These are phyloP conservation scores for Houttuynia cordata DNA, from an alignment of 164 flowering plant genomes.

Conservation along the genomic window DNA sequence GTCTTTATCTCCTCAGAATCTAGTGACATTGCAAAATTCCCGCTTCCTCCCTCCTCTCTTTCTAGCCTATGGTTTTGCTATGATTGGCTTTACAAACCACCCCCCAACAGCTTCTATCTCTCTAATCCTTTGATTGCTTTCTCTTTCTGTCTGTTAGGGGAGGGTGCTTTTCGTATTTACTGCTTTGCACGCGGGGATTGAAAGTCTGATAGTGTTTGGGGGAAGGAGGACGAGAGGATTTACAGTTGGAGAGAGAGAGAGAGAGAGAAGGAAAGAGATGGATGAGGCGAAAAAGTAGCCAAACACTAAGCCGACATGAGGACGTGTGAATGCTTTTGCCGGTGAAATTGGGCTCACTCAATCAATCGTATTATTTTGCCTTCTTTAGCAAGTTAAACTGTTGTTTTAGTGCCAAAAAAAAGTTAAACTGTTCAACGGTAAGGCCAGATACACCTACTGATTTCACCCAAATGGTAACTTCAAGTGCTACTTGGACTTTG, in stretches of 20 bases:
- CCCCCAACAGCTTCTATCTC: not conserved
- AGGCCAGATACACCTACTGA: not conserved
- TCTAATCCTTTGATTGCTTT: not conserved
- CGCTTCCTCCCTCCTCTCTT: not conserved
- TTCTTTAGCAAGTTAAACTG: no score
- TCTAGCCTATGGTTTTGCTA: not conserved
- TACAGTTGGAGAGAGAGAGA: not conserved
- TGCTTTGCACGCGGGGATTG: not conserved
- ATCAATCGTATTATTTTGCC: no score
- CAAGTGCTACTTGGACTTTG: no score
- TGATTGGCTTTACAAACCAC: not conserved
- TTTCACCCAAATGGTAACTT: not conserved
- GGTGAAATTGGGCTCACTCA: not conserved
- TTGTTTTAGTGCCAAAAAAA: no score
- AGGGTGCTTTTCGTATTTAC: not conserved
- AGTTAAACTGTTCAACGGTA: not conserved
- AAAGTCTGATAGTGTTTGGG: no score
- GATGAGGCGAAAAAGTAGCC: not conserved
- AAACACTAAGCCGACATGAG: slow-evolving; percentile 5
- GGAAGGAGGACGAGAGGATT: not conserved
- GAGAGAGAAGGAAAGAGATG: not conserved
- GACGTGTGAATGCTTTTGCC: slow-evolving; percentile 4
- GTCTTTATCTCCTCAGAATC: slow-evolving; percentile 60
- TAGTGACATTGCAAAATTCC: slow-evolving; percentile 50
- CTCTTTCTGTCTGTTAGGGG: not conserved